These are phyloP conservation scores for Penicillium desertorum DNA, from an alignment of 495 filamentous ascomycete species.

Conservation along the genomic window DNA sequence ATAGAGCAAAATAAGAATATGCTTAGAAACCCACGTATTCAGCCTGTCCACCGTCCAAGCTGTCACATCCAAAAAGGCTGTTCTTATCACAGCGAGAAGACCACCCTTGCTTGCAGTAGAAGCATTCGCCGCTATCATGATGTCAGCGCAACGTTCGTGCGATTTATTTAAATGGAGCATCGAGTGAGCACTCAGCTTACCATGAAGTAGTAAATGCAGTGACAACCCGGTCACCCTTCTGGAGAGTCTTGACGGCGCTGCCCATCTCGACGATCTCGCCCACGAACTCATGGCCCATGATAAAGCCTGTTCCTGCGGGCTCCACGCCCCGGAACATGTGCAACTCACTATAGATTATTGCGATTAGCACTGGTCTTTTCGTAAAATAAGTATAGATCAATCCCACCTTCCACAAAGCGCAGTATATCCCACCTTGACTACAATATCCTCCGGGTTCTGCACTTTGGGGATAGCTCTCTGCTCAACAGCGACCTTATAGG, in stretches of 20 bases:
- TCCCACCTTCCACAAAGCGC: slow-evolving; percentile 88
- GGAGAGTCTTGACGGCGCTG: slow-evolving; percentile 62
- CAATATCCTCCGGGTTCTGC: slow-evolving; percentile 68
- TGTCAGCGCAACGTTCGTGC: slow-evolving; percentile 11
- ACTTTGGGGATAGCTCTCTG: slow-evolving; percentile 56
- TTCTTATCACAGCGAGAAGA: slow-evolving; percentile 80
- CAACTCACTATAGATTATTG: slow-evolving; percentile 62
- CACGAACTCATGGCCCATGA: slow-evolving; percentile 77
- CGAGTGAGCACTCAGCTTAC: slow-evolving; percentile 42
- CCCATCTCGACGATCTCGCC: slow-evolving; percentile 72
- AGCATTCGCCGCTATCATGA: slow-evolving; percentile 67
- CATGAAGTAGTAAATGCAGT: slow-evolving; percentile 86
- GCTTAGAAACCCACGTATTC: slow-evolving; percentile 59
- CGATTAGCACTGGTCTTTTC: not conserved
- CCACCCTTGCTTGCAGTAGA: slow-evolving; percentile 82
- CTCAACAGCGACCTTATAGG: slow-evolving; percentile 49
- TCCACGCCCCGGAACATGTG: slow-evolving; percentile 88
- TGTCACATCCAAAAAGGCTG: slow-evolving; percentile 69
- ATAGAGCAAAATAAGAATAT: not conserved
- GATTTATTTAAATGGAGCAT: not conserved
- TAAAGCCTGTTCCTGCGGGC: slow-evolving; percentile 59
- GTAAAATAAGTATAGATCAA: slow-evolving; percentile 1
- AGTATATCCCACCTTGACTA: slow-evolving; percentile 82
- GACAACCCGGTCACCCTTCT: slow-evolving; percentile 76
- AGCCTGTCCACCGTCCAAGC: slow-evolving; percentile 84